Percentiles rank a stretch among this genome's conserved stretches.
phyloP scores from a whole-genome alignment of 2,329 filamentous ascomycete species.

The Pyricularia pennisetigena region DNA sequence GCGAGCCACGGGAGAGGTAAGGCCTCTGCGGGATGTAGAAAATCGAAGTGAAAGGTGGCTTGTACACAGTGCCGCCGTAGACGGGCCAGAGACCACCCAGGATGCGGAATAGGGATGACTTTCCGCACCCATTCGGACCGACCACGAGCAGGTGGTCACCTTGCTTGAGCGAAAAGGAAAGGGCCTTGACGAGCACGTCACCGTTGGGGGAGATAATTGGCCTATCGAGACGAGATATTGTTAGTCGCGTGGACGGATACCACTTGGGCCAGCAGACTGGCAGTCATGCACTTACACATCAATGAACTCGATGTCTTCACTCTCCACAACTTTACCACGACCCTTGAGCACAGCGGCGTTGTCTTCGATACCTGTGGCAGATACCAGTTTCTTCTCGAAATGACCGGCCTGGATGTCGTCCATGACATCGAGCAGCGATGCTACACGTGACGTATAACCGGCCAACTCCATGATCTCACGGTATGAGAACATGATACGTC shows the following conservation, averaged over 20 bases:
- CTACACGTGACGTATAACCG: slow-evolving; percentile 88
- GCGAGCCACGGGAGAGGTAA: slow-evolving; percentile 80
- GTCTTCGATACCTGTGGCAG: slow-evolving; percentile 69
- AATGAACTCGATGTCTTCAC: slow-evolving; percentile 72
- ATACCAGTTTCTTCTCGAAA: slow-evolving; percentile 95
- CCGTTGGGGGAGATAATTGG: slow-evolving; percentile 97
- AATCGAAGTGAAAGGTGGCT: slow-evolving; percentile 85
- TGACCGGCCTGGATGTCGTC: slow-evolving; percentile 81
- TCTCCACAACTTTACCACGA: slow-evolving; percentile 73
- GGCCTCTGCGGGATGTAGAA: slow-evolving; percentile 97
- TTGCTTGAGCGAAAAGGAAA: slow-evolving; percentile 78
- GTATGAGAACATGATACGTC: slow-evolving; percentile 94
- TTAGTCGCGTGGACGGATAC: slow-evolving; percentile 10
- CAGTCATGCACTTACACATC: slow-evolving; percentile 51
- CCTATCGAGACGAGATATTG: slow-evolving; percentile 18
- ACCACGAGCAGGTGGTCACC: slow-evolving; percentile 91
- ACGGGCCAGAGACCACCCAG: slow-evolving; percentile 95
- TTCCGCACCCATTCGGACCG: slow-evolving; percentile 94
- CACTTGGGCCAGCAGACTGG: neutral
- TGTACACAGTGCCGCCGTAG: slow-evolving; percentile 87
- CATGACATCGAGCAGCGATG: slow-evolving; percentile 85
- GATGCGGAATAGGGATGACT: slow-evolving; percentile 92
- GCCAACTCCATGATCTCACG: slow-evolving; percentile 95
- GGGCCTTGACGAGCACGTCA: slow-evolving; percentile 74
- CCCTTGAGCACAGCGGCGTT: slow-evolving; percentile 77